A percentile compares a stretch with the other conserved stretches of the same genome.
phyloP scores from a whole-genome alignment of 2,329 filamentous ascomycete genomes.

The Raffaelea ambrosiae region DNA sequence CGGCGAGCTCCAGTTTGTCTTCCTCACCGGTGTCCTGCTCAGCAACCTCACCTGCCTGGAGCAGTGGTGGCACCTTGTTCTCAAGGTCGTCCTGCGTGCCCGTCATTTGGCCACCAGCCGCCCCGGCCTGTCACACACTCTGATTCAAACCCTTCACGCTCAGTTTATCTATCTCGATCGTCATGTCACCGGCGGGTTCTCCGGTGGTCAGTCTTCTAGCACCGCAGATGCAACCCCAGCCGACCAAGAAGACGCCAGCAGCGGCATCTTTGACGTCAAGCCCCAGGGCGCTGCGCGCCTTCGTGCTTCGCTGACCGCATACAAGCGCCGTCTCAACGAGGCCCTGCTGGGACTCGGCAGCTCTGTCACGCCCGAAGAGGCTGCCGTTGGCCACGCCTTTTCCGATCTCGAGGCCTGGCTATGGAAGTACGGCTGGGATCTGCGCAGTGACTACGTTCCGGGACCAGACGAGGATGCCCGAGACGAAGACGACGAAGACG shows the following conservation, averaged over 20 bases:
- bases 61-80: slow-evolving; percentile 52
- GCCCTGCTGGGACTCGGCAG: slow-evolving; percentile 27
- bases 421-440: slow-evolving; percentile 45
- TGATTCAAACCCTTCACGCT: slow-evolving; percentile 42
- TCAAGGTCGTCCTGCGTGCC: slow-evolving; percentile 42
- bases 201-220: slow-evolving; percentile 22
- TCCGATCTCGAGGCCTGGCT: slow-evolving; percentile 38
- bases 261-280: slow-evolving; percentile 24
- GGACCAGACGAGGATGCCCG: slow-evolving; percentile 27
- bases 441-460: slow-evolving; percentile 40
- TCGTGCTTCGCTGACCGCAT: slow-evolving; percentile 40
- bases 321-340: slow-evolving; percentile 45
- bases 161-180: slow-evolving; percentile 46
- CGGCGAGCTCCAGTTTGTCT: slow-evolving; percentile 54
- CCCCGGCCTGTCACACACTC: slow-evolving; percentile 34
- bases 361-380: slow-evolving; percentile 28
- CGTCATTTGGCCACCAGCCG: slow-evolving; percentile 32
- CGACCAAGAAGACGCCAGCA: slow-evolving; percentile 3
- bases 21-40: slow-evolving; percentile 47
- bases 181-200: slow-evolving; percentile 30
- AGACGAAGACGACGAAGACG: slow-evolving; percentile 17
- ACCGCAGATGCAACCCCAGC: background rate
- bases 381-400: slow-evolving; percentile 39
- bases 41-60: slow-evolving; percentile 51
- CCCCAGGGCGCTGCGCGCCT: slow-evolving; percentile 25